Base-by-base conservation (phyloP, 1,284 basidiomycete species). In the Sporisorium graminicola region DNA sequence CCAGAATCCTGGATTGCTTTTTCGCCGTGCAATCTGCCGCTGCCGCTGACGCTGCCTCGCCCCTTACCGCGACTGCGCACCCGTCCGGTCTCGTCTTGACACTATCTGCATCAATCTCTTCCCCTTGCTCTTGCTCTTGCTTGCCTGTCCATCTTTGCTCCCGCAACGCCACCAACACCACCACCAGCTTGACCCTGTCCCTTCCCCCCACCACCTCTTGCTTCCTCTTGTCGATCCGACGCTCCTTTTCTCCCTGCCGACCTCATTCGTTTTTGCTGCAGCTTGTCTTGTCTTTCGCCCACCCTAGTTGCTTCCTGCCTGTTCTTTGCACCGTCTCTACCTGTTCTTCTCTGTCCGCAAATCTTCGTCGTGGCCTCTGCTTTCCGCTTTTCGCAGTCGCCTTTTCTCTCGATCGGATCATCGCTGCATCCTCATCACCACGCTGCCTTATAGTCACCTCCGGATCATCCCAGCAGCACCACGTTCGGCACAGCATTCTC, bases 231-330 rank as follows among this genome's bases (percentile, higher is more conserved):
- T 31, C 43, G 24, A 37, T 26, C 9, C 9, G 40, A 7, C 50
- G 29, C 31, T 22, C 20, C 37, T 20, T 53, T 46, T n/a, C 29
- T 12, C 50, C 40, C 8, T 13, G 4, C 14, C 27, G 37, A 26
- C 24, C 27, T 51, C 47, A 50, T 53, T 53, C 51, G 27, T 49
- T 50, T 42, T 50, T 42, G 47, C 47, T 51, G 33, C 57, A 49
- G 27, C 47, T 47, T 16, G 26, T 50, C 37, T 58, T 42, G n/a
- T 58, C 22, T 16, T 26, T 29, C 33, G 56, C 56, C 56, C 46
- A 37, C 43, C 44, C 14, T 33, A 20, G 44, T 44, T 33, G 13
- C 26, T 35, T 54, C 26, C 26, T 43, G 26, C 42, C 24, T 43
- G 5, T 18, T 13, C 13, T n/a, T 31, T 29, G 43, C 55, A 57